A percentile compares a stretch with the other conserved stretches of the same genome.
phyloP scores from a whole-genome alignment of 2,329 filamentous ascomycete species.

The Alternaria consortialis region DNA sequence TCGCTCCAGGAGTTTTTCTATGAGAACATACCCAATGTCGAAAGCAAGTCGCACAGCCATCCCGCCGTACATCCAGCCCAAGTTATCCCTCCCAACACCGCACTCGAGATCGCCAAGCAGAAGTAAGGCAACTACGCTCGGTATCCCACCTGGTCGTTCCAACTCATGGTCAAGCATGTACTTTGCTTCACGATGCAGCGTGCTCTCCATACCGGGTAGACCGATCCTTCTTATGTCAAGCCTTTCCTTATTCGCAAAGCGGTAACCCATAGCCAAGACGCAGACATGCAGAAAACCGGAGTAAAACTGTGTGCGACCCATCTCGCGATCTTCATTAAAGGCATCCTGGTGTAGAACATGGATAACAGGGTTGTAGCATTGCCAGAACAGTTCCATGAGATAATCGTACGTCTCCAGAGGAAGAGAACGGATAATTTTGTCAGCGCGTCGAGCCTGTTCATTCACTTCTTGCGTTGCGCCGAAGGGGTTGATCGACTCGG shows the following conservation, averaged over 20 bases:
- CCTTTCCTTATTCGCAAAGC: conserved; percentile 60
- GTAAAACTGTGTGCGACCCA: conserved; percentile 60
- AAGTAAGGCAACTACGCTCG: conserved; percentile 62
- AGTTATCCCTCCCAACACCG: conserved; percentile 63
- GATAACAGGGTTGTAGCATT: conserved; percentile 61
- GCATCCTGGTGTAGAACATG: conserved; percentile 61
- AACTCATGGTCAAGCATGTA: conserved; percentile 64
- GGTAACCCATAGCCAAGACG: conserved; percentile 63
- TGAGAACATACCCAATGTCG: conserved; percentile 36
- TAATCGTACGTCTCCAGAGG: conserved; percentile 61
- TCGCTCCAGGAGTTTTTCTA: too few species aligned
- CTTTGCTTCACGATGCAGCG: conserved; percentile 63
- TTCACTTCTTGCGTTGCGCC: conserved; percentile 54
- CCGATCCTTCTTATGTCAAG: conserved; percentile 60
- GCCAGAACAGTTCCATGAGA: conserved; percentile 63
- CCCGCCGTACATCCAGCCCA: conserved; percentile 65
- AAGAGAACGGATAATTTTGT: conserved; percentile 60
- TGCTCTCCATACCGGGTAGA: conserved; percentile 60
- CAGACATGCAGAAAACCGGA: conserved; percentile 63
- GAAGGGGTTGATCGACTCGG: conserved; percentile 47
- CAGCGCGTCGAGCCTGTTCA: conserved; percentile 59
- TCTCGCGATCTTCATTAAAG: conserved; percentile 60
- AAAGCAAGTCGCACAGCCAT: conserved; percentile 44
- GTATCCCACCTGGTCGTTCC: conserved; percentile 62
- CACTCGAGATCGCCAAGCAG: conserved; percentile 64